These are phyloP conservation scores for Aspergillus pseudoterreus DNA, from an alignment of 2,329 filamentous ascomycete genomes.

Conservation along the genomic window DNA sequence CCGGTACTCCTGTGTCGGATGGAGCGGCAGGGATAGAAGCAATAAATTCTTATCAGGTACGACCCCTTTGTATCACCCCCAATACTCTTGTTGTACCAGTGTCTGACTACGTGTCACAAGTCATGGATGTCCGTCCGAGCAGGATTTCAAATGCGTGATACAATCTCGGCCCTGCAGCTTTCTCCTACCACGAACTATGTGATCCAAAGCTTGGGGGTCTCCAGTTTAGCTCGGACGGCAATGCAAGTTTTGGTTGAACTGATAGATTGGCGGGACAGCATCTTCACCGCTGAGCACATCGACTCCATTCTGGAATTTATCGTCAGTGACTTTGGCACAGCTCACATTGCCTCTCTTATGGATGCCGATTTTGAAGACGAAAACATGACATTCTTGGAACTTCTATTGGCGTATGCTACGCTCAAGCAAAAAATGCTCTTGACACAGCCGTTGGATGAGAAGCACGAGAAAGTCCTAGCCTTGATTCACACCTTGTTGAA, in stretches of 20 bases:
- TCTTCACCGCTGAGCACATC: conserved; percentile 25
- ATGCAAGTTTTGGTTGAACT: conserved; percentile 34
- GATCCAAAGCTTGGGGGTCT: conserved; percentile 23
- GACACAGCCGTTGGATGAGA: conserved; percentile 25
- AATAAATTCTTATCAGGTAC: conserved; percentile 36
- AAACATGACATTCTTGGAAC: conserved; percentile 38
- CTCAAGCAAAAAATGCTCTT: conserved; percentile 30
- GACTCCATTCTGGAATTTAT: conserved; percentile 31
- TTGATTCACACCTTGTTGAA: conserved; percentile 38
- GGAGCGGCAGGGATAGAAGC: conserved; percentile 28
- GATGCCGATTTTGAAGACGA: conserved; percentile 37
- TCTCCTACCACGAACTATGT: conserved; percentile 20
- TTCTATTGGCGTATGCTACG: conserved; percentile 35
- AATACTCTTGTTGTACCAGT: neutral
- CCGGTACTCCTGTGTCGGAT: conserved; percentile 17
- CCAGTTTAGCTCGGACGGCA: conserved; percentile 26
- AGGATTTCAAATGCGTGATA: conserved; percentile 19
- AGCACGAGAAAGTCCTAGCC: conserved; percentile 31
- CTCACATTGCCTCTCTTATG: conserved; percentile 29
- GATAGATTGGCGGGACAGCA: conserved; percentile 24
- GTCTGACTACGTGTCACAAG: conserved; percentile 16
- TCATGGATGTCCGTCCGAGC: conserved; percentile 34
- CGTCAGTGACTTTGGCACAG: conserved; percentile 29
- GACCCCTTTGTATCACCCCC: conserved; percentile 3
- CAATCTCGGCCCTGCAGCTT: conserved; percentile 17